Evolutionary conservation across 805 yeast genomes (phyloP).

Genomic region (Starmera caribaea): DNA sequence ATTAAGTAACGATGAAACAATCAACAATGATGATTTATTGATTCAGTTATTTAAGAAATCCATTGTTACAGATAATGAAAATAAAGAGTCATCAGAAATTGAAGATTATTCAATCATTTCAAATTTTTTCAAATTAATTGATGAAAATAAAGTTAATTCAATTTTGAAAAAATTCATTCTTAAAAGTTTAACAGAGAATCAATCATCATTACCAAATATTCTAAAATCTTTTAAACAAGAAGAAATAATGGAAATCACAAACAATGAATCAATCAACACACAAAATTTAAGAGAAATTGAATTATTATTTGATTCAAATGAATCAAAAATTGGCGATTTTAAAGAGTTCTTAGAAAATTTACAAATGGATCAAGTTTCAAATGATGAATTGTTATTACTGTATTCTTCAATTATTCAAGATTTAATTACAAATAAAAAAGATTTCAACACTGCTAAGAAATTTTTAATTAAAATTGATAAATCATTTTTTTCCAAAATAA

Average conservation of each 20-base stretch:
- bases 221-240: not conserved
- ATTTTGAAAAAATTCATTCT: conserved; percentile 16
- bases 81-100: conserved; percentile 1
- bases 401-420: conserved; percentile 20
- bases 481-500: conserved; percentile 7
- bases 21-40: conserved; percentile 17
- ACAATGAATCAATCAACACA: not conserved
- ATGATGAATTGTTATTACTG: conserved; percentile 17
- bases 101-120: conserved; percentile 8
- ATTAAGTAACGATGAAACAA: conserved; percentile 15
- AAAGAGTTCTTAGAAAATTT: conserved; percentile 12
- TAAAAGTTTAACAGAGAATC: conserved; percentile 13
- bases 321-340: conserved; percentile 14
- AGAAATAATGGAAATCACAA: not conserved
- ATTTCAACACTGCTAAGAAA: conserved; percentile 12
- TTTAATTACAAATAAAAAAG: conserved; percentile 14
- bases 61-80: conserved; percentile 8
- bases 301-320: conserved; percentile 21
- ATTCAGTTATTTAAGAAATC: conserved; percentile 10
- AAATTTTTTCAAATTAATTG: conserved; percentile 12
- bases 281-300: conserved; percentile 8
- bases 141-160: conserved; percentile 13
- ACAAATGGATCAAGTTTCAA: conserved; percentile 8
- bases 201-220: conserved; percentile 5
- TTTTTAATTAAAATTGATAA: conserved; percentile 17